phyloP scores from a whole-genome alignment of 441 rosid genomes.

The Breynia disticha region DNA sequence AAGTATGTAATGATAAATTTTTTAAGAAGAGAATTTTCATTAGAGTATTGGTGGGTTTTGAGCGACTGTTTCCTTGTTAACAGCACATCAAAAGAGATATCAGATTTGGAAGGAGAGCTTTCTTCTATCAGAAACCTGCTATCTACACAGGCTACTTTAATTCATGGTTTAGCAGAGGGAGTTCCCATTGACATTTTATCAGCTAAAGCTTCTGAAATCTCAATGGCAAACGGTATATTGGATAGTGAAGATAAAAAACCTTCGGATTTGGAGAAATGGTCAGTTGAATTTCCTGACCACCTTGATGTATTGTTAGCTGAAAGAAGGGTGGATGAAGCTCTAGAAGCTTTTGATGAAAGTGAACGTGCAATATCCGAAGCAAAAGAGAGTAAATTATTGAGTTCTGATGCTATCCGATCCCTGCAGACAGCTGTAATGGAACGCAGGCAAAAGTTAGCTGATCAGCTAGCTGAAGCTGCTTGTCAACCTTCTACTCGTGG shows the following conservation, averaged over 20 bases:
- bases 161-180: slow-evolving; percentile 71
- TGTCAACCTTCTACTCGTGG: slow-evolving; percentile 64
- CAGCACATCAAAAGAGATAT: slow-evolving; percentile 88
- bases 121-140: slow-evolving; percentile 72
- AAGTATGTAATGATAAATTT: neutral
- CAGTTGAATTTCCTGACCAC: slow-evolving; percentile 47
- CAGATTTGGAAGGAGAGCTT: slow-evolving; percentile 82
- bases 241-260: slow-evolving; percentile 35
- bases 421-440: slow-evolving; percentile 45
- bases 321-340: slow-evolving; percentile 72
- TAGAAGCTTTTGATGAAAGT: slow-evolving; percentile 68
- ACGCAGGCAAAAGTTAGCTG: slow-evolving; percentile 59
- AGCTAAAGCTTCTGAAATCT: slow-evolving; percentile 32
- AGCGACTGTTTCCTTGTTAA: slow-evolving; percentile 5
- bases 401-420: slow-evolving; percentile 25
- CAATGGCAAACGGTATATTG: slow-evolving; percentile 30
- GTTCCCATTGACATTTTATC: slow-evolving; percentile 45
- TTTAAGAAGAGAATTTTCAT: no score
- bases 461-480: slow-evolving; percentile 63
- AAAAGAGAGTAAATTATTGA: slow-evolving; percentile 22
- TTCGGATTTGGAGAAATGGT: slow-evolving; percentile 54
- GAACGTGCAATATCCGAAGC: slow-evolving; percentile 45
- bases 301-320: slow-evolving; percentile 82
- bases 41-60: no score
- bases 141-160: slow-evolving; percentile 69